Conservation (phyloP, 1,139 yeast species). For the Zygosaccharomyces sapae region DNA sequence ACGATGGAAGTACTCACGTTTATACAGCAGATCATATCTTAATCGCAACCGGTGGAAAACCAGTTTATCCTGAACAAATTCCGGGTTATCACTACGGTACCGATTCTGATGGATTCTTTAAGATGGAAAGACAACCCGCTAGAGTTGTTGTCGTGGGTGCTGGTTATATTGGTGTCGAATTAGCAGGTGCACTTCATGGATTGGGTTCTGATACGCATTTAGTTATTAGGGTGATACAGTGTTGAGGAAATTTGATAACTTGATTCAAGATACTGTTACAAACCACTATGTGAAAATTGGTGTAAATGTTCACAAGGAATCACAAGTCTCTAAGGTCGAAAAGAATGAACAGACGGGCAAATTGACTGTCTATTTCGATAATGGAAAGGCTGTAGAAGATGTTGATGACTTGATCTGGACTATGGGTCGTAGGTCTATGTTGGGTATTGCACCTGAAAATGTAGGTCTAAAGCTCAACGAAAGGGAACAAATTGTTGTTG, state of each 20-base stretch:
- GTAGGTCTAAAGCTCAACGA: constrained; percentile 65
- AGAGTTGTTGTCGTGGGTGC: constrained; percentile 97
- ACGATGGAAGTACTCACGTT: constrained; percentile 51
- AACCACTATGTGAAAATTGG: constrained; percentile 78
- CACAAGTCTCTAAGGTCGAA: constrained; percentile 57
- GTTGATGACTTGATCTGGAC: constrained; percentile 92
- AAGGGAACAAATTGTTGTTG: constrained; percentile 60
- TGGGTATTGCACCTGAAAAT: constrained; percentile 70
- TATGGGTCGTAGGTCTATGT: constrained; percentile 77
- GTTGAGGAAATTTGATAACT: constrained; percentile 78
- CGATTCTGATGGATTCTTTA: constrained; percentile 89
- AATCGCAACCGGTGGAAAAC: constrained; percentile 91
- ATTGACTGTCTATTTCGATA: constrained; percentile 55
- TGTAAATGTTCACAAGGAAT: constrained; percentile 66
- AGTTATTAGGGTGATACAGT: constrained; percentile 89
- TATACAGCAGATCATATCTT: constrained; percentile 79
- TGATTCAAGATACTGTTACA: constrained; percentile 75
- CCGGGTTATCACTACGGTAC: constrained; percentile 82
- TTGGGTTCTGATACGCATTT: constrained; percentile 85
- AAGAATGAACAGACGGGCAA: constrained; percentile 53
- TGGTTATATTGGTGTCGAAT: constrained; percentile 94
- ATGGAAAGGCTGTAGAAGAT: constrained; percentile 49
- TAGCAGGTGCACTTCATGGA: constrained; percentile 88
- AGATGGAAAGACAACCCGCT: constrained; percentile 75
- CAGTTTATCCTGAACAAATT: constrained; percentile 60